Conservation (phyloP, 2,329 filamentous ascomycete species). For the Arthrobotrys megalospora region DNA sequence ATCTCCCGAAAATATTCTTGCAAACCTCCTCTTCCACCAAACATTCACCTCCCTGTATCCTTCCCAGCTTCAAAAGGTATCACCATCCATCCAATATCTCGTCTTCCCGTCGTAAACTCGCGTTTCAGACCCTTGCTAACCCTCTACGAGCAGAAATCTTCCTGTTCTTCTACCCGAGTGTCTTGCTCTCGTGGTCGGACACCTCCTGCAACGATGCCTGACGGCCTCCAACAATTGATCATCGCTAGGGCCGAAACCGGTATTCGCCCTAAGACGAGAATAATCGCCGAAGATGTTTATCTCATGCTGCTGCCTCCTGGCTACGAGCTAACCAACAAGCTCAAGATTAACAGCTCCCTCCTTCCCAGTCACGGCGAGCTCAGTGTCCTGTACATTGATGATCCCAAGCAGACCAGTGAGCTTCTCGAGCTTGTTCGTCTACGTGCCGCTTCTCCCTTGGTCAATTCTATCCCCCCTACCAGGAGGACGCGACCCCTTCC, state of each 20-base stretch:
- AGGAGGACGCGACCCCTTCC: slow-evolving; percentile 20
- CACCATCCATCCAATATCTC: background rate
- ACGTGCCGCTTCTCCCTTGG: slow-evolving; percentile 22
- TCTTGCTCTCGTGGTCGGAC: background rate
- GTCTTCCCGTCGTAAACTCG: background rate
- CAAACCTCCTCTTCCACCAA: background rate
- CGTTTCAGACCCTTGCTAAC: background rate
- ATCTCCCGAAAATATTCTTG: slow-evolving; percentile 1
- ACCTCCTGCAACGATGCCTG: background rate
- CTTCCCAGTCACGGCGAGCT: slow-evolving; percentile 33
- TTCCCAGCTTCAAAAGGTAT: slow-evolving; percentile 1
- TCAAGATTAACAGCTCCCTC: slow-evolving; percentile 36
- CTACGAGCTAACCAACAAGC: slow-evolving; percentile 48
- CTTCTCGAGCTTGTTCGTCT: slow-evolving; percentile 47
- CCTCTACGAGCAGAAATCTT: background rate
- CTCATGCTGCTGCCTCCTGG: slow-evolving; percentile 43
- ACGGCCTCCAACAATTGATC: slow-evolving; percentile 29
- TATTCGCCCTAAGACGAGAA: slow-evolving; percentile 34
- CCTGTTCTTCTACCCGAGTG: background rate
- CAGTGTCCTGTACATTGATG: slow-evolving; percentile 36
- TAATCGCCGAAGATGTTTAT: slow-evolving; percentile 27
- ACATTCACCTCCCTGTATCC: background rate
- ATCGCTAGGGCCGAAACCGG: slow-evolving; percentile 31
- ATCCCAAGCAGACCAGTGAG: slow-evolving; percentile 45
- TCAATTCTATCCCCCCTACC: slow-evolving; percentile 18